Conservation (phyloP, 441 rosid genomes). For the Macaranga tanarius region DNA sequence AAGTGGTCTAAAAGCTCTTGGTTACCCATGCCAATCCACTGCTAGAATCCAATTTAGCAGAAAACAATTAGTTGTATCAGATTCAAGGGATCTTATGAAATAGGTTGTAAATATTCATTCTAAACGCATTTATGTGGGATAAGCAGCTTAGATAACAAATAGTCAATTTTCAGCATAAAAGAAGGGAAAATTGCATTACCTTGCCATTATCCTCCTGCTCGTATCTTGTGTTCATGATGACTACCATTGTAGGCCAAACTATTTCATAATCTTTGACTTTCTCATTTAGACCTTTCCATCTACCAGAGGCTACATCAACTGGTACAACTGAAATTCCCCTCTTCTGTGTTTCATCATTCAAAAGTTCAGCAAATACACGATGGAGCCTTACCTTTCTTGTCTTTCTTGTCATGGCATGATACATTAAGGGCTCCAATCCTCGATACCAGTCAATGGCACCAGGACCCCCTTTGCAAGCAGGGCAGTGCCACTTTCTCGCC, state of each 20-base stretch:
- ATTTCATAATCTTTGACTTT: constrained; percentile 17
- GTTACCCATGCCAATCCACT: constrained; percentile 52
- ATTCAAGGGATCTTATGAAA: neutral
- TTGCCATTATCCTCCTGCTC: constrained; percentile 24
- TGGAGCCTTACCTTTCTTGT: constrained; percentile 20
- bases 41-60: constrained; percentile 9
- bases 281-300: constrained; percentile 25
- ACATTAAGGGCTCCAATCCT: constrained; percentile 19
- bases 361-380: constrained; percentile 15
- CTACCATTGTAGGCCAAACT: constrained; percentile 28
- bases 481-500: constrained; percentile 23
- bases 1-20: constrained; percentile 39
- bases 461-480: constrained; percentile 25
- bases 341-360: constrained; percentile 16
- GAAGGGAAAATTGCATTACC: constrained; percentile 7
- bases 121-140: neutral
- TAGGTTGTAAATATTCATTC: neutral
- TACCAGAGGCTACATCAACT: constrained; percentile 8
- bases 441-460: constrained; percentile 29
- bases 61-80: neutral
- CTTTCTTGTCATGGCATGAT: constrained; percentile 23
- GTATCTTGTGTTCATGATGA: constrained; percentile 22
- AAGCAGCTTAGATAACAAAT: neutral
- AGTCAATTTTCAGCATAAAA: neutral
- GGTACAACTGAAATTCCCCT: constrained; percentile 10